These are phyloP conservation scores for Opeltia flavorubescens DNA, from an alignment of 495 filamentous ascomycete genomes.

Conservation along the genomic window DNA sequence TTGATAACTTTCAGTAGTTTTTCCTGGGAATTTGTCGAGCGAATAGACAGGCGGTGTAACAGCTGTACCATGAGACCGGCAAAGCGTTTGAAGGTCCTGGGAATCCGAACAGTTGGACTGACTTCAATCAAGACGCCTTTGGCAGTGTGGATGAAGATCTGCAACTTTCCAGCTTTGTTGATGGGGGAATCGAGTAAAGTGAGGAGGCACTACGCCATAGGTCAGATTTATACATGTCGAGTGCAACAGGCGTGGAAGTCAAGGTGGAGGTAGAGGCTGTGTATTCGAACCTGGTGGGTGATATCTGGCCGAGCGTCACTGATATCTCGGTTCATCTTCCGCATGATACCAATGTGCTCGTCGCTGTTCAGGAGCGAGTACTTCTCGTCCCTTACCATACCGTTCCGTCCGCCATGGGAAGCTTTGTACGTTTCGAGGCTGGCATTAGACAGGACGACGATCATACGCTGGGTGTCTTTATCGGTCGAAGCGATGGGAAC, in stretches of 20 bases:
- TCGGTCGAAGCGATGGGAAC: conserved; percentile 69
- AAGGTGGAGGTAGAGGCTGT: not conserved
- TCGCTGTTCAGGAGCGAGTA: conserved; percentile 95
- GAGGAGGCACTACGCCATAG: conserved; percentile 64
- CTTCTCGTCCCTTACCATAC: conserved; percentile 69
- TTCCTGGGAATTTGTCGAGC: conserved; percentile 88
- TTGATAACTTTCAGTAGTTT: conserved; percentile 95
- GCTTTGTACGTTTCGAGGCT: conserved; percentile 95
- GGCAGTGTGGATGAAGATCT: conserved; percentile 96
- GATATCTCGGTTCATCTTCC: conserved; percentile 98
- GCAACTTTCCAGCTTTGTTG: conserved; percentile 93
- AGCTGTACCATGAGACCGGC: conserved; percentile 97
- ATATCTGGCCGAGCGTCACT: conserved; percentile 96
- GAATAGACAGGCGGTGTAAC: conserved; percentile 90
- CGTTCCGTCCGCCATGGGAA: conserved; percentile 53
- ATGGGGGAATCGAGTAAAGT: conserved; percentile 94
- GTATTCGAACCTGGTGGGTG: conserved; percentile 73
- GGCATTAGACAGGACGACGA: conserved; percentile 93
- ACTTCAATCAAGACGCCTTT: conserved; percentile 97
- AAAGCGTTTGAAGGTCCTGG: conserved; percentile 96
- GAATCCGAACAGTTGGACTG: conserved; percentile 90
- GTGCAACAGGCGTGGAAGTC: not conserved
- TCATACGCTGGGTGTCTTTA: conserved; percentile 77
- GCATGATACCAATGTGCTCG: conserved; percentile 96
- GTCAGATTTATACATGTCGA: conserved; percentile 12